These are phyloP conservation scores for Salix suchowensis DNA, from an alignment of 345 rosid genomes.

Conservation along the genomic window DNA sequence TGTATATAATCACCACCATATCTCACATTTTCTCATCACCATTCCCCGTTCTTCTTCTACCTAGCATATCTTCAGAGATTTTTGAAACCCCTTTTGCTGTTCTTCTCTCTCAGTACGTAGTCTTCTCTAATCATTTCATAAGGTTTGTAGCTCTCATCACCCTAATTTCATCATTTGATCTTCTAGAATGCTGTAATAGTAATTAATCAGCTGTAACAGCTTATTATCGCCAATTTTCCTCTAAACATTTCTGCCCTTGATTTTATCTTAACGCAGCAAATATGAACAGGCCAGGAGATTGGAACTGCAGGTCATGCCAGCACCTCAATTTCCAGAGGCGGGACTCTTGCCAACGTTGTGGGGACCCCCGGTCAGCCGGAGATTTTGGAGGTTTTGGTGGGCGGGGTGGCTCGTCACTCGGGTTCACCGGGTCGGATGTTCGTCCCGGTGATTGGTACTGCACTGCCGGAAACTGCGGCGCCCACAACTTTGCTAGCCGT, in stretches of 20 bases:
- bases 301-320: conserved; percentile 90
- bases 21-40: conserved; percentile 23
- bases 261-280: conserved; percentile 6
- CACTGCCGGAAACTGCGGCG: conserved; percentile 72
- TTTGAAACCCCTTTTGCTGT: neutral
- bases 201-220: neutral
- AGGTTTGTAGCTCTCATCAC: neutral
- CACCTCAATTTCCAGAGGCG: conserved; percentile 85
- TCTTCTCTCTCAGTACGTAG: neutral
- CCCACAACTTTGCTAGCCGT: conserved; percentile 93
- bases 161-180: neutral
- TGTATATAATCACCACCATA: conserved; percentile 39
- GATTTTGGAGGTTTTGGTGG: conserved; percentile 47
- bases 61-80: neutral
- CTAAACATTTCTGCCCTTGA: neutral
- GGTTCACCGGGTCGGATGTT: conserved; percentile 82
- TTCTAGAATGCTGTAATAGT: neutral
- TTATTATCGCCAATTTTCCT: too few relatives aligned
- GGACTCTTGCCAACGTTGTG: conserved; percentile 78
- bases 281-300: conserved; percentile 85
- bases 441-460: conserved; percentile 99
- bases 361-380: conserved; percentile 30
- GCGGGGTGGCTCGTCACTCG: conserved; percentile 54
- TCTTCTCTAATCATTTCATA: neutral
- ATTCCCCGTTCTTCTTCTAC: neutral